Evolutionary conservation across 306 rosid genomes (phyloP), one percentile per base, ranked within the genome.

Genomic region (Oemleria cerasiformis): DNA sequence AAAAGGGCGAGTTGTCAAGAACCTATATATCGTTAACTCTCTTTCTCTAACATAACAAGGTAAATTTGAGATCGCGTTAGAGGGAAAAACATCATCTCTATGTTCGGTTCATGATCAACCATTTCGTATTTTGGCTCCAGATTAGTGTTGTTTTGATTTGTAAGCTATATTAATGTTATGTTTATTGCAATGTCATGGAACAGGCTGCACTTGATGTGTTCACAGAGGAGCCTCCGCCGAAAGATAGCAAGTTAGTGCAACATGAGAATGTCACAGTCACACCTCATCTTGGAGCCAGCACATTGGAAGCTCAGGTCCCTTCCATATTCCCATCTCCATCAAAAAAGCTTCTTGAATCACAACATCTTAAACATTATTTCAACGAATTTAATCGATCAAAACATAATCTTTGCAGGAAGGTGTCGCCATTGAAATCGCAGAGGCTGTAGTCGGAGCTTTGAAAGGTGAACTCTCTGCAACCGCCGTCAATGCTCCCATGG

Each of bases 401-500:
- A 23, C 23, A 9, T 61, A 5, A 61, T 38, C 8, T 57, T 70
- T 70, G 9, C 80, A 92, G 97, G 98, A 93, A 75, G 98, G 96
- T 19, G 98, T 93, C 39, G 98, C 98, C 73, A 88, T 93, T 77
- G 98, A 93, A 80, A 93, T 93, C 78, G 97, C 97, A 4, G 98
- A 93, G 82, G 98, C 97, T 57, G 98, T 93, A 23, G 72, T 90
- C n/a, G 97, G 97, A 75, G 97, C 96, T 15, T 82, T 88, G 74
- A 84, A 83, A 7, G 98, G 98, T 5, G 98, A 93, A 66, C 96
- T 93, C 54, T 88, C 97, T n/a, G 89, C 98, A 23, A 93, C 98
- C 13, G 97, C 97, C n/a, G 96, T 90, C 58, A 93, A 93, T 72
- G 98, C 97, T 58, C 98, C 98, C n/a, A 93, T 90, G 98, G 98